phyloP scores from a whole-genome alignment of 2,329 filamentous ascomycete species.

The Erysiphe pulchra region DNA sequence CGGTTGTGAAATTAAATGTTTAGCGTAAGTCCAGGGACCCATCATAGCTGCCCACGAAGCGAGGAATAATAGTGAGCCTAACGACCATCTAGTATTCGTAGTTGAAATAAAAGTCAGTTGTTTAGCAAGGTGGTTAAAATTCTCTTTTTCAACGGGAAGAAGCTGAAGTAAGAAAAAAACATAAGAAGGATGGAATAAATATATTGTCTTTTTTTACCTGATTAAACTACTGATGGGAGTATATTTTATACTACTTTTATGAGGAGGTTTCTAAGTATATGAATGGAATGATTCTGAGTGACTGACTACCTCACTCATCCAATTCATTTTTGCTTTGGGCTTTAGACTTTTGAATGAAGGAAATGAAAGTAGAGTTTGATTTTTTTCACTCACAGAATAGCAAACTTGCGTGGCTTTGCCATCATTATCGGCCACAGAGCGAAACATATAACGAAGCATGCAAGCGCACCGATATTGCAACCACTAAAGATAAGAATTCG shows the following conservation, averaged over 20 bases:
- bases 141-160: not conserved
- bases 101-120: slow-evolving; percentile 8
- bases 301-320: no score
- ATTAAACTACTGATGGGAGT: not conserved
- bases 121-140: not conserved
- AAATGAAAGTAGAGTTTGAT: not conserved
- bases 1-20: slow-evolving; percentile 62
- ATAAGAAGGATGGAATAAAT: no score
- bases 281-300: no score
- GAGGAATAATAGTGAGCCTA: slow-evolving; percentile 76
- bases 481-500: slow-evolving; percentile 74
- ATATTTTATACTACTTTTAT: no score
- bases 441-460: slow-evolving; percentile 86
- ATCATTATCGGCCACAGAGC: slow-evolving; percentile 65
- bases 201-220: not conserved
- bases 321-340: no score
- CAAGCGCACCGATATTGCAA: slow-evolving; percentile 70
- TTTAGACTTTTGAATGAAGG: no score
- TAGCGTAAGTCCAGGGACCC: slow-evolving; percentile 61
- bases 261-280: no score
- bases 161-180: not conserved
- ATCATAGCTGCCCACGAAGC: slow-evolving; percentile 84
- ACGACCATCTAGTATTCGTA: slow-evolving; percentile 50
- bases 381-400: slow-evolving; percentile 61
- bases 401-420: slow-evolving; percentile 74